Evolutionary conservation across 495 filamentous ascomycete genomes (phyloP), one percentile per base, ranked within the genome.

Genomic region (Hypoxylon rickii): DNA sequence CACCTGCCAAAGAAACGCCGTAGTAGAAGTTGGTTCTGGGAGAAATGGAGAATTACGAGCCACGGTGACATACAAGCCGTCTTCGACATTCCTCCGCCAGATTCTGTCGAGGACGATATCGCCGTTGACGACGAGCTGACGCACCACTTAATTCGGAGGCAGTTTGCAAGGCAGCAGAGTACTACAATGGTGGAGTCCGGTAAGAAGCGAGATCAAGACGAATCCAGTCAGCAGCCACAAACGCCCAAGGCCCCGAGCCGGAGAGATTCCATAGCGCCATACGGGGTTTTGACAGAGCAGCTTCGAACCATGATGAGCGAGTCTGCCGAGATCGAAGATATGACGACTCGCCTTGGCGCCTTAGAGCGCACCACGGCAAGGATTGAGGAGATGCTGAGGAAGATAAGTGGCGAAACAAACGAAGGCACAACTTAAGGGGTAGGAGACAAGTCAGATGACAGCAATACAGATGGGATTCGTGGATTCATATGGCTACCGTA

Each of bases 31-130:
- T 66, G 47, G 46, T 74, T 76, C 58, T 75, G 73, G 70, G 73
- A 77, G 51, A 73, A 68, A 44, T 79, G 75, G 74, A 70, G 76
- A 20, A 83, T 70, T 49, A 75, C 76, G 2, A 79, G 81, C 10
- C 84, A 89, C 67, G 80, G 83, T 36, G 86, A 89, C 66, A 78
- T 88, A 20, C 75, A 83, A 43, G 79, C 84, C 7, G 86, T 88
- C 3, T 89, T 90, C 54, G 84, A 88, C 31, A 72, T 79, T 5
- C 82, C 86, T 26, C 85, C 83, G 13, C 87, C 86, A 10, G 77
- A 85, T 44, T 74, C 72, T 2, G 75, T 87, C 1, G 59, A 77
- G n/a, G 57, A 77, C 24, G 72, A 79, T 41, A 82, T 86, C 26
- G 70, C 79, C 11, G 76, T 79, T 3, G 76, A 81, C 43, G 81